phyloP scores from a whole-genome alignment of 148 eudicot species.

The Salicornia ramosissima region DNA sequence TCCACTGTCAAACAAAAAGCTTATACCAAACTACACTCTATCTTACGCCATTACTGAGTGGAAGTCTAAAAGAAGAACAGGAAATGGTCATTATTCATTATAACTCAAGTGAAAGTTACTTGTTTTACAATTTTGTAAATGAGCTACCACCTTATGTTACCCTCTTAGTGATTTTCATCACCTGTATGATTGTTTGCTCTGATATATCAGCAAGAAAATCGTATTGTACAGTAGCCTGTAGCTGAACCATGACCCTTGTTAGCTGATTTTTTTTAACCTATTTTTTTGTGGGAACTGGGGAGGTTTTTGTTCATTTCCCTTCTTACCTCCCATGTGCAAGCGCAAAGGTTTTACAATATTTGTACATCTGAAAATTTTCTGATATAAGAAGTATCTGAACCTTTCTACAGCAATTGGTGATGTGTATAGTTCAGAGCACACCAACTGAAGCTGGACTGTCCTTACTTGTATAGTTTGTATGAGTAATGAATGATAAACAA shows the following conservation, averaged over 20 bases:
- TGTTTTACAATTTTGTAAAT: slow-evolving; percentile 16
- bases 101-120: background rate
- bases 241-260: background rate
- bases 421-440: background rate
- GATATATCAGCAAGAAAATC: background rate
- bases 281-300: slow-evolving; percentile 11
- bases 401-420: background rate
- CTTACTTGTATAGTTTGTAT: too few relatives aligned
- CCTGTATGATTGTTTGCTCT: background rate
- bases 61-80: slow-evolving; percentile 42
- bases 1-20: slow-evolving; percentile 45
- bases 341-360: slow-evolving; percentile 14
- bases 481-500: too few relatives aligned
- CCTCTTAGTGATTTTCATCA: background rate
- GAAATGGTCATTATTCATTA: slow-evolving; percentile 3
- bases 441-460: background rate
- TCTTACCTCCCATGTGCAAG: background rate
- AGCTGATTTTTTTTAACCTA: slow-evolving; percentile 32
- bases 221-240: slow-evolving; percentile 3
- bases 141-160: background rate
- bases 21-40: slow-evolving; percentile 67
- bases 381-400: background rate
- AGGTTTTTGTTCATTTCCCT: background rate
- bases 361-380: slow-evolving; percentile 7
- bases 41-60: slow-evolving; percentile 69